Conservation (phyloP, 768 basidiomycete species). For the Cantharellus anzutake region DNA sequence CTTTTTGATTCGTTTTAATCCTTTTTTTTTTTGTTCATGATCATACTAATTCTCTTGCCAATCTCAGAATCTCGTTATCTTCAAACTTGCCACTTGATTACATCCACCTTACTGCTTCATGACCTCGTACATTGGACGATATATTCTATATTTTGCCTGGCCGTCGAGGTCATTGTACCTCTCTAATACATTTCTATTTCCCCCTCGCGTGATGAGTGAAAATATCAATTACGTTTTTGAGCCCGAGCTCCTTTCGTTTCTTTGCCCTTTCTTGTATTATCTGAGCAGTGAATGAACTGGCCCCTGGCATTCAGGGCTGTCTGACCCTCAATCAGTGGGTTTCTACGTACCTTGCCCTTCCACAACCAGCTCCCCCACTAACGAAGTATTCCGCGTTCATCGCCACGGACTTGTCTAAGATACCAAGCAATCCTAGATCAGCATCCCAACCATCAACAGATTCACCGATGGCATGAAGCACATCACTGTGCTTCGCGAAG, state of each 20-base stretch:
- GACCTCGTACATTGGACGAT: too few species aligned
- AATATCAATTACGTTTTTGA: not conserved
- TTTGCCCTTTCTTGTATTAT: not conserved
- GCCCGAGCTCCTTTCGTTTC: not conserved
- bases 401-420: constrained; percentile 38
- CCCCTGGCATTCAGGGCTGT: not conserved
- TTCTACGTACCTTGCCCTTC: constrained; percentile 21
- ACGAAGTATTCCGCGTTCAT: constrained; percentile 31
- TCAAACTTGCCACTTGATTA: too few species aligned
- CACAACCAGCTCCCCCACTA: constrained; percentile 28
- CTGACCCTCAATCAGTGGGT: not conserved
- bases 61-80: too few species aligned
- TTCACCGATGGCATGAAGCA: constrained; percentile 4
- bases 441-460: constrained; percentile 15
- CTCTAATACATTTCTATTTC: too few species aligned
- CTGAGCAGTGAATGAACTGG: not conserved
- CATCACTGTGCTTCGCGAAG: not conserved
- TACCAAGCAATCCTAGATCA: constrained; percentile 33
- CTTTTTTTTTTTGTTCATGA: too few species aligned
- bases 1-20: constrained; percentile 16
- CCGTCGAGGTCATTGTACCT: too few species aligned
- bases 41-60: too few species aligned
- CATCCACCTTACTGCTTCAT: too few species aligned
- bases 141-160: too few species aligned
- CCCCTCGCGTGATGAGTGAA: not conserved